Evolutionary conservation across 495 filamentous ascomycete genomes (phyloP).

Genomic region (Pyronema domesticum): DNA sequence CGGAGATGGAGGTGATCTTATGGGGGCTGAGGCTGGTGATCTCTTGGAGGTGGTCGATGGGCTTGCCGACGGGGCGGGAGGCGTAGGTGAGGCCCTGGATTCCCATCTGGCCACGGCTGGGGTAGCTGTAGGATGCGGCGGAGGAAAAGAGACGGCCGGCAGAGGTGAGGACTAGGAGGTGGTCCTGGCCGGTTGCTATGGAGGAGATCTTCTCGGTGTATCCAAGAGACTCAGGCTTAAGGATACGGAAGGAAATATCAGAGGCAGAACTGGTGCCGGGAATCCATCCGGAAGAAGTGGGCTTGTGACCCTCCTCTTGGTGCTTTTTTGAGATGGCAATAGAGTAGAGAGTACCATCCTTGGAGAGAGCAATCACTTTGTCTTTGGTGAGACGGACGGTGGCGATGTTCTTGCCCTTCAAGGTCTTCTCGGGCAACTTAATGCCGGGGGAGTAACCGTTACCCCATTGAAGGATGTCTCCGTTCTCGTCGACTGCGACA

Average conservation of each 20-base stretch:
- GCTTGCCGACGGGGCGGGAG: conserved; percentile 51
- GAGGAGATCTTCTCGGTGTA: conserved; percentile 59
- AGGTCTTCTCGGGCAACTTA: conserved; percentile 45
- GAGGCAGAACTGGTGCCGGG: conserved; percentile 49
- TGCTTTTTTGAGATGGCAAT: conserved; percentile 57
- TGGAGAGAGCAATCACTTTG: conserved; percentile 62
- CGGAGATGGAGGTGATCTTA: conserved; percentile 51
- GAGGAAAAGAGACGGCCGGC: conserved; percentile 71
- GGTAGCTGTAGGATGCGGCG: conserved; percentile 61
- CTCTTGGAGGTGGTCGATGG: conserved; percentile 67
- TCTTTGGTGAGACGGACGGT: conserved; percentile 59
- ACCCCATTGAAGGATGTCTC: conserved; percentile 88
- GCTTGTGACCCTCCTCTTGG: conserved; percentile 45
- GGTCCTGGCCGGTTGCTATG: conserved; percentile 62
- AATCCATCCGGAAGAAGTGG: conserved; percentile 49
- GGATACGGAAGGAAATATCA: conserved; percentile 46
- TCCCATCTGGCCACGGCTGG: conserved; percentile 69
- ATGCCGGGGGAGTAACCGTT: conserved; percentile 44
- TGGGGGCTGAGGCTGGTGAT: conserved; percentile 42
- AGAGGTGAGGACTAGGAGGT: conserved; percentile 70
- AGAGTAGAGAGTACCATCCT: conserved; percentile 68
- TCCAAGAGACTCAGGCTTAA: conserved; percentile 46
- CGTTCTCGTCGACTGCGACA: conserved; percentile 74
- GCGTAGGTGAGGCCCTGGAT: conserved; percentile 64
- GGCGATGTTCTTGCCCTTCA: conserved; percentile 63